Percentiles rank a stretch among this genome's conserved stretches.
phyloP scores from a whole-genome alignment of 768 basidiomycete genomes.

The Rhizopogon vinicolor region DNA sequence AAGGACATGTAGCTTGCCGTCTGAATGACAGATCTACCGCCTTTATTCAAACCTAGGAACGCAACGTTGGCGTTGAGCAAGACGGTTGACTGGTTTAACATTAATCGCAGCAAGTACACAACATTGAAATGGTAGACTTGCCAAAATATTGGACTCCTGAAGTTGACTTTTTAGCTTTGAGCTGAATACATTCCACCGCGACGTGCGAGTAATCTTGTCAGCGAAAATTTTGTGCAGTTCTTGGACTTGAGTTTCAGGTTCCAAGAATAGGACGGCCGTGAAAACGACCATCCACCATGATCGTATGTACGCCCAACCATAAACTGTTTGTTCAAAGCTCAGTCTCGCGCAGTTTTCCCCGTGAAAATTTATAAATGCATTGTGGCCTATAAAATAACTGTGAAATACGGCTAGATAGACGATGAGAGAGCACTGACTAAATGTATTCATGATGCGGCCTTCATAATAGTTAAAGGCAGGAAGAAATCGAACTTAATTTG shows the following conservation, averaged over 20 bases:
- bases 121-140: slow-evolving; percentile 20
- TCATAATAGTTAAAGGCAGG: slow-evolving; percentile 4
- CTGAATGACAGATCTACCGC: slow-evolving; percentile 23
- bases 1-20: slow-evolving; percentile 41
- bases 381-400: slow-evolving; percentile 19
- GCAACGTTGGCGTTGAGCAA: slow-evolving; percentile 54
- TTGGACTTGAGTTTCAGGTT: slow-evolving; percentile 43
- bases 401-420: neutral
- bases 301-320: slow-evolving; percentile 17
- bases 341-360: slow-evolving; percentile 42
- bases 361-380: slow-evolving; percentile 35
- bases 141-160: slow-evolving; percentile 48
- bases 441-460: slow-evolving; percentile 27
- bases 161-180: slow-evolving; percentile 42
- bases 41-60: slow-evolving; percentile 45
- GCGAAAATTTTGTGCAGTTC: slow-evolving; percentile 44
- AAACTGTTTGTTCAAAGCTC: slow-evolving; percentile 27
- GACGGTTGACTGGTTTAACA: slow-evolving; percentile 41
- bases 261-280: slow-evolving; percentile 43
- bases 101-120: neutral
- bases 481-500: neutral
- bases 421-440: slow-evolving; percentile 14
- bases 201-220: slow-evolving; percentile 37
- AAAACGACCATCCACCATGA: slow-evolving; percentile 34
- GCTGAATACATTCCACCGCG: slow-evolving; percentile 42